These are phyloP conservation scores for Speleostelium caveatum DNA, from an alignment of 78 protist genomes.

Conservation along the genomic window DNA sequence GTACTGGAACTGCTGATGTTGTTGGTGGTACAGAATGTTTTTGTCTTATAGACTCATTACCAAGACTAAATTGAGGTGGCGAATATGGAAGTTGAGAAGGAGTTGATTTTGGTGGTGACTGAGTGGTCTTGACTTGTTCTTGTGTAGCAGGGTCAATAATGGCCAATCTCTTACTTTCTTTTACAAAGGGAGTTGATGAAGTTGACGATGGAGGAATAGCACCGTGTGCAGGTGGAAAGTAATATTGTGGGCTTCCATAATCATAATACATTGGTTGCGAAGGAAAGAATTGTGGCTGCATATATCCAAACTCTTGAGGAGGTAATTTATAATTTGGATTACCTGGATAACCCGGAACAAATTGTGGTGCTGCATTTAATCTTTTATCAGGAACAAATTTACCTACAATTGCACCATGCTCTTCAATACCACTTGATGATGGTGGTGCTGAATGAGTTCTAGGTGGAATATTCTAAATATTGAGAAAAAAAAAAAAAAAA, in stretches of 20 bases:
- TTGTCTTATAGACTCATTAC: background rate
- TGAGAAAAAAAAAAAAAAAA: background rate
- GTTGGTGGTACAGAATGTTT: background rate
- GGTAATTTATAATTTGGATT: too few relatives aligned
- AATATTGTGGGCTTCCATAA: background rate
- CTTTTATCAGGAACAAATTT: background rate
- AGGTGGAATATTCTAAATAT: background rate
- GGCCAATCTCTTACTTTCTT: background rate
- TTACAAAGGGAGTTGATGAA: background rate
- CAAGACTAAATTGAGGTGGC: background rate
- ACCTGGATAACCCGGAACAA: background rate
- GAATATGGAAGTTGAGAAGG: background rate
- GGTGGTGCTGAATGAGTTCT: background rate
- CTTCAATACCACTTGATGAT: background rate
- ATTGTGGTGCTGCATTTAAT: background rate
- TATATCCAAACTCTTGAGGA: background rate
- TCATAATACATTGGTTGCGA: background rate
- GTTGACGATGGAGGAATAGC: background rate
- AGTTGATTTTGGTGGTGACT: conserved; percentile 20
- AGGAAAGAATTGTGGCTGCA: background rate
- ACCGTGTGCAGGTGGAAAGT: background rate
- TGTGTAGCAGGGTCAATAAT: conserved; percentile 22
- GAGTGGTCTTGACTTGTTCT: background rate
- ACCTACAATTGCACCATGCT: background rate
- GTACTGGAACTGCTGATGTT: background rate